These are phyloP conservation scores for Poterioochromonas sp. DNA, from an alignment of 352 stramenopile genomes.

Conservation along the genomic window DNA sequence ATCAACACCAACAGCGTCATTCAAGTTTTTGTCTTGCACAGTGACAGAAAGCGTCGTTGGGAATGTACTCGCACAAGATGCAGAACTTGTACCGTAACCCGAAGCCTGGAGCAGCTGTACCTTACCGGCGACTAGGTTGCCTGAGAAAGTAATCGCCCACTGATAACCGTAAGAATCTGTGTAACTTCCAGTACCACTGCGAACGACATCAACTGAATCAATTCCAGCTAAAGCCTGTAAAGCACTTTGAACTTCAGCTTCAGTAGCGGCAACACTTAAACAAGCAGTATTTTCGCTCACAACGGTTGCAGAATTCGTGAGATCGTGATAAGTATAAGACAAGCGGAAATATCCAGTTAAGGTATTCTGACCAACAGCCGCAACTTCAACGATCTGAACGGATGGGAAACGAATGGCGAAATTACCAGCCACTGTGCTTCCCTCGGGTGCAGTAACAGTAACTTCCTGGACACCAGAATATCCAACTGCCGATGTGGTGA, in stretches of 20 bases:
- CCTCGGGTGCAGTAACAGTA: conserved; percentile 41
- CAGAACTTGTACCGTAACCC: conserved; percentile 14
- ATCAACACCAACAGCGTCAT: conserved; percentile 51
- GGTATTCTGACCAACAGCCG: conserved; percentile 43
- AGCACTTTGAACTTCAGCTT: conserved; percentile 46
- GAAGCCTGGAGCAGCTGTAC: conserved; percentile 46
- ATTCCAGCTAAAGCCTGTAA: conserved; percentile 40
- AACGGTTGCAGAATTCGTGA: background rate
- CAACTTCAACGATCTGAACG: conserved; percentile 51
- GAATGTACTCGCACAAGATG: conserved; percentile 40
- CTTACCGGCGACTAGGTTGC: conserved; percentile 55
- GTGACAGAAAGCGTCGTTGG: conserved; percentile 46
- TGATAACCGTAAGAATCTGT: conserved; percentile 69
- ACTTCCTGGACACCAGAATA: conserved; percentile 59
- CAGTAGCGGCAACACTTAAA: conserved; percentile 53
- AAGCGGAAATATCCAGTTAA: conserved; percentile 79
- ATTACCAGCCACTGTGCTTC: conserved; percentile 41
- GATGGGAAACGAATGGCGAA: conserved; percentile 59
- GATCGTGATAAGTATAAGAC: conserved; percentile 54
- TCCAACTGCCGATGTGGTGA: conserved; percentile 50
- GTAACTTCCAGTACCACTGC: conserved; percentile 52
- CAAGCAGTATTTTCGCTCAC: conserved; percentile 50
- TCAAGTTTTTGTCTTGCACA: conserved; percentile 54
- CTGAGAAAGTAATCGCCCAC: conserved; percentile 76
- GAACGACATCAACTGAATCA: conserved; percentile 50